Evolutionary conservation across 805 yeast species (phyloP).

Genomic region (Candida koratica): DNA sequence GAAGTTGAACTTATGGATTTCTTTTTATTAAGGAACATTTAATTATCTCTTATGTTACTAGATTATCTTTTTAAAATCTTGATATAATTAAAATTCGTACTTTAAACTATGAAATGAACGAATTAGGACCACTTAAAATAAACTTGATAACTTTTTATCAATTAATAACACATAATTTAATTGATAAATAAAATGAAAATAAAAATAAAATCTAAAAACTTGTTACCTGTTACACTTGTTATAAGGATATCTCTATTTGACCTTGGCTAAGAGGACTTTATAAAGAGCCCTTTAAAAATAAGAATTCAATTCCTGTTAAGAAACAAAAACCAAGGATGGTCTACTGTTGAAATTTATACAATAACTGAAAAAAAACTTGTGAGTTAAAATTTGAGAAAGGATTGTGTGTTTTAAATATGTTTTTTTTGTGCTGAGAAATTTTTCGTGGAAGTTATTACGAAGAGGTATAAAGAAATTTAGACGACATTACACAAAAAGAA

Average conservation of each 20-base stretch:
- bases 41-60: slow-evolving; percentile 12
- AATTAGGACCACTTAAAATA: slow-evolving; percentile 6
- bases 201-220: background rate
- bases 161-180: slow-evolving; percentile 8
- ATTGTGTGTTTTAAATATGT: slow-evolving; percentile 4
- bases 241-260: background rate
- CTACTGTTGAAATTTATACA: slow-evolving; percentile 2
- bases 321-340: slow-evolving; percentile 5
- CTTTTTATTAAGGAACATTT: slow-evolving; percentile 20
- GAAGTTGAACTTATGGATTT: slow-evolving; percentile 23
- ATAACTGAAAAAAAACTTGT: slow-evolving; percentile 5
- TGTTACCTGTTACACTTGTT: background rate
- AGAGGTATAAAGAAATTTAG: slow-evolving; percentile 5
- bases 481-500: slow-evolving; percentile 1
- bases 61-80: background rate
- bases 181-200: slow-evolving; percentile 2
- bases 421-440: slow-evolving; percentile 2
- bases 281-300: slow-evolving; percentile 5
- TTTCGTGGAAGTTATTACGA: too few relatives aligned
- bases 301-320: slow-evolving; percentile 5
- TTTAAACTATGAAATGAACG: slow-evolving; percentile 6
- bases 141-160: slow-evolving; percentile 2
- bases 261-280: slow-evolving; percentile 3
- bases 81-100: slow-evolving; percentile 1
- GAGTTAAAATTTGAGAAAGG: slow-evolving; percentile 2